Evolutionary conservation across 768 basidiomycete species (phyloP).

Genomic region (Collybiopsis luxurians): DNA sequence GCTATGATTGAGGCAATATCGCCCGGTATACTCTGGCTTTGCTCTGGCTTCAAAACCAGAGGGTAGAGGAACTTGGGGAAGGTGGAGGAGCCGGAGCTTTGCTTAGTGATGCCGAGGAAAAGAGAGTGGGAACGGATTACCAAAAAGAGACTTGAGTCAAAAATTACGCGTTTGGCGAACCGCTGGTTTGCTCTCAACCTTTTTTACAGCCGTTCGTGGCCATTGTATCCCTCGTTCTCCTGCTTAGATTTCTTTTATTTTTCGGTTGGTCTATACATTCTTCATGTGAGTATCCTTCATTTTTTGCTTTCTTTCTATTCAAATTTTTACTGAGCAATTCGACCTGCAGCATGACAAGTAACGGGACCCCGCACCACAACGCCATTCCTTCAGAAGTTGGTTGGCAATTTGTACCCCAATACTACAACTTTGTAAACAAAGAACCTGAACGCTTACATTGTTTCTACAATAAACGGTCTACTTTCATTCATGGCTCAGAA

Average conservation of each 20-base stretch:
- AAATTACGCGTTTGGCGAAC: not conserved
- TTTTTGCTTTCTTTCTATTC: too few species aligned
- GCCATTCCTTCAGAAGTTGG: slow-evolving; percentile 93
- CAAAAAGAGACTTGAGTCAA: not conserved
- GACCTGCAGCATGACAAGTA: slow-evolving; percentile 1
- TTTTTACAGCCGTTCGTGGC: slow-evolving; percentile 3
- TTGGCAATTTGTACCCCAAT: slow-evolving; percentile 99
- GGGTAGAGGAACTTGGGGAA: too few species aligned
- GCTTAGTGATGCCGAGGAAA: not conserved
- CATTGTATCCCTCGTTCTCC: not conserved
- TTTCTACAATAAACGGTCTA: slow-evolving; percentile 98
- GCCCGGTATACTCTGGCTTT: too few species aligned
- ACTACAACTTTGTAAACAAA: slow-evolving; percentile 99
- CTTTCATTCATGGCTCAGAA: slow-evolving; percentile 96
- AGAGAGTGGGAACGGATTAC: not conserved
- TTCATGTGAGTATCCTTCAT: not conserved
- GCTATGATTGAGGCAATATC: too few species aligned
- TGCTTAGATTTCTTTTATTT: not conserved
- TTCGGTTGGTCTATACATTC: not conserved
- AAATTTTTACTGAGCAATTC: not conserved
- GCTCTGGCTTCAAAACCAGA: too few species aligned
- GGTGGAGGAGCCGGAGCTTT: too few species aligned
- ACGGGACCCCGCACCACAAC: slow-evolving; percentile 44
- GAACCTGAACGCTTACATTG: slow-evolving; percentile 95
- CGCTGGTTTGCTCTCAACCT: not conserved